Conservation (phyloP, 345 rosid genomes). For the Melaleuca quinquenervia region DNA sequence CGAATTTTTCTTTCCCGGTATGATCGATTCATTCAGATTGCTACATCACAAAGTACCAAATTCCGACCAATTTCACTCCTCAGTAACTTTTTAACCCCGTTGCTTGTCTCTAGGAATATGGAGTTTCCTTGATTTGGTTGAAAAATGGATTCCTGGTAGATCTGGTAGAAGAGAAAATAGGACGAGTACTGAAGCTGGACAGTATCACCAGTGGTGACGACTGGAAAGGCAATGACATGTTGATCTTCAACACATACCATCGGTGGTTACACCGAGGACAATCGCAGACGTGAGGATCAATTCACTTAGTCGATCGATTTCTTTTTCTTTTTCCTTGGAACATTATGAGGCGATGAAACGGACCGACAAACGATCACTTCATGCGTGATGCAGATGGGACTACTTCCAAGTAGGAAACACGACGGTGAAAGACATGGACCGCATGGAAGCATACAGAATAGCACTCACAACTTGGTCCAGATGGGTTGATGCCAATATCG, state of each 20-base stretch:
- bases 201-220: slow-evolving; percentile 25
- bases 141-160: slow-evolving; percentile 53
- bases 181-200: slow-evolving; percentile 44
- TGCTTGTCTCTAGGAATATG: slow-evolving; percentile 27
- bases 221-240: slow-evolving; percentile 42
- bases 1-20: slow-evolving; percentile 14
- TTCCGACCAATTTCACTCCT: neutral
- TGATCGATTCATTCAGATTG: neutral
- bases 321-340: neutral
- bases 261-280: slow-evolving; percentile 58
- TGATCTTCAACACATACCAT: slow-evolving; percentile 61
- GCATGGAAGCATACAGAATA: slow-evolving; percentile 41
- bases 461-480: slow-evolving; percentile 63
- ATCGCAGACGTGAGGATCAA: slow-evolving; percentile 10
- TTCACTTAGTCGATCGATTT: neutral
- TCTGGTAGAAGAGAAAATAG: slow-evolving; percentile 22
- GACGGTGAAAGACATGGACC: slow-evolving; percentile 41
- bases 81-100: neutral
- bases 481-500: slow-evolving; percentile 49
- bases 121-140: slow-evolving; percentile 19
- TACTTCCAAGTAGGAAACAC: slow-evolving; percentile 39
- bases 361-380: neutral
- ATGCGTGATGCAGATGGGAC: slow-evolving; percentile 40
- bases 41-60: neutral
- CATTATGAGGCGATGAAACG: neutral